These are phyloP conservation scores for Kwoniella dendrophila DNA, from an alignment of 768 basidiomycete species.

Conservation along the genomic window DNA sequence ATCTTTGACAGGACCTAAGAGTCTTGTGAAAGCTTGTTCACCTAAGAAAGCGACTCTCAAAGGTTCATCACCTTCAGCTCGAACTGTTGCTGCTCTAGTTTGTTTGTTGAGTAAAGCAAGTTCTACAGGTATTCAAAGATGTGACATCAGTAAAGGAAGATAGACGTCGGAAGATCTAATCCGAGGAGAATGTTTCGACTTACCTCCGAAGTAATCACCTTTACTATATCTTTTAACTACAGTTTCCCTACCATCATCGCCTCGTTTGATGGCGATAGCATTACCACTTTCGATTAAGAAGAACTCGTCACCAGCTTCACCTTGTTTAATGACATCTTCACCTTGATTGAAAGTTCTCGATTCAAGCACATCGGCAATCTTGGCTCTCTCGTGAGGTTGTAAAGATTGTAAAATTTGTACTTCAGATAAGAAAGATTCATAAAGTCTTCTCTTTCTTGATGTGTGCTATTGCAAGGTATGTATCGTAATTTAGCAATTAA, in stretches of 20 bases:
- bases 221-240: constrained; percentile 75
- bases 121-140: constrained; percentile 61
- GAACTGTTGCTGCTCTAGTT: constrained; percentile 95
- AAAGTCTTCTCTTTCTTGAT: constrained; percentile 87
- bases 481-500: constrained; percentile 2
- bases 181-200: constrained; percentile 40
- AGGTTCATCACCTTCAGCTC: constrained; percentile 67
- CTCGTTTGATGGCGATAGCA: constrained; percentile 77
- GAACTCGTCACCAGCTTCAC: constrained; percentile 95
- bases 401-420: constrained; percentile 85
- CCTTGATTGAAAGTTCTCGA: constrained; percentile 80
- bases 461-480: constrained; percentile 61
- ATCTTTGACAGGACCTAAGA: constrained; percentile 88
- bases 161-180: too few species aligned
- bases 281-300: constrained; percentile 96
- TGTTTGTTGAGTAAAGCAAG: constrained; percentile 83
- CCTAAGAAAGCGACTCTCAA: constrained; percentile 93
- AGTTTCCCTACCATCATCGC: constrained; percentile 61
- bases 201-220: constrained; percentile 98
- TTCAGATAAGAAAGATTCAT: constrained; percentile 91
- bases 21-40: constrained; percentile 86
- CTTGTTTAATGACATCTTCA: constrained; percentile 83
- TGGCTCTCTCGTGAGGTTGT: constrained; percentile 84
- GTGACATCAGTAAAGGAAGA: too few species aligned
- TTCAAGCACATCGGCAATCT: constrained; percentile 93